phyloP scores from a whole-genome alignment of 2,329 filamentous ascomycete species.

The Ophiostoma angusticollis region DNA sequence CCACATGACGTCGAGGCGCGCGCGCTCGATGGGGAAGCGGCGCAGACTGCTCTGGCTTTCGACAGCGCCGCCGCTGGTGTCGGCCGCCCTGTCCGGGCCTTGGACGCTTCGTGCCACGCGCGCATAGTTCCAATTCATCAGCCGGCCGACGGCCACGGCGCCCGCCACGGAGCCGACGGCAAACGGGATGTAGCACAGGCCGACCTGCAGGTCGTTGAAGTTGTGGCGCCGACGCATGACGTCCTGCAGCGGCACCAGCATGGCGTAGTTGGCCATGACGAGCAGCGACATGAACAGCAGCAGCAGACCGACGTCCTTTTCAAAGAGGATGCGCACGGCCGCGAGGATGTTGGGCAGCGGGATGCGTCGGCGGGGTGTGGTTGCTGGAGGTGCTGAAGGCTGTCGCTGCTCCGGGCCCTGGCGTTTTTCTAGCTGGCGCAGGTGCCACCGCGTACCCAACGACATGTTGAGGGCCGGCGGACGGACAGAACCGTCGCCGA shows the following conservation, averaged over 20 bases:
- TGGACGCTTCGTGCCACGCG: conserved; percentile 35
- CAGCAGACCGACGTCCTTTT: conserved; percentile 23
- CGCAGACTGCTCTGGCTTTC: conserved; percentile 29
- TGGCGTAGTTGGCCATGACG: conserved; percentile 23
- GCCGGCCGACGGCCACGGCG: conserved; percentile 27
- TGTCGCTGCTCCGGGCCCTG: conserved; percentile 10
- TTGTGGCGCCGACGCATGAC: conserved; percentile 21
- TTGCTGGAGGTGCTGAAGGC: conserved; percentile 6
- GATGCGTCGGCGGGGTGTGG: conserved; percentile 12
- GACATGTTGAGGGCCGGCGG: conserved; percentile 20
- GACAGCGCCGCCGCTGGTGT: conserved; percentile 29
- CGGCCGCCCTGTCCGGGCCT: too few species aligned
- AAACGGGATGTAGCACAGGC: conserved; percentile 29
- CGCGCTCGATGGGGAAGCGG: conserved; percentile 25
- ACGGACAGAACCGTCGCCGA: conserved; percentile 32
- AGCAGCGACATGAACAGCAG: conserved; percentile 24
- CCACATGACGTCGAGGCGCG: conserved; percentile 22
- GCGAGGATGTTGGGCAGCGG: conserved; percentile 21
- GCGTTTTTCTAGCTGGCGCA: conserved; percentile 1
- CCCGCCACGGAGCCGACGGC: conserved; percentile 25
- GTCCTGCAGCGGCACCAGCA: conserved; percentile 22
- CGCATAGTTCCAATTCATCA: conserved; percentile 50
- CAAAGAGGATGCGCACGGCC: conserved; percentile 21
- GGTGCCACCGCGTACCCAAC: conserved; percentile 9
- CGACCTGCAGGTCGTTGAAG: conserved; percentile 28